These are phyloP conservation scores for Arabis hirsuta DNA, from an alignment of 345 rosid species.

Conservation along the genomic window DNA sequence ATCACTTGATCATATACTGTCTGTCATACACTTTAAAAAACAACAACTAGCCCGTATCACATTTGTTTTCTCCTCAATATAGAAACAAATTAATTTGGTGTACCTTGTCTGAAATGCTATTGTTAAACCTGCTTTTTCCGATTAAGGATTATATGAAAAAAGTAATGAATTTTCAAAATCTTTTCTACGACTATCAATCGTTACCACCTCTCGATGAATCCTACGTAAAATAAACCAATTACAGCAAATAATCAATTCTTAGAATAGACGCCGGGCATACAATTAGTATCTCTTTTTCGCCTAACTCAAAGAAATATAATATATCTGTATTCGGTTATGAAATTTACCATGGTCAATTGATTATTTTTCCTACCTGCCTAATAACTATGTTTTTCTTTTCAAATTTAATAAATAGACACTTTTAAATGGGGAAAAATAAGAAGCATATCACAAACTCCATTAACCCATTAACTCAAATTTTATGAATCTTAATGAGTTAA, in stretches of 20 bases:
- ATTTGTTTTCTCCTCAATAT: conserved; percentile 6
- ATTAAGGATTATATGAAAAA: neutral
- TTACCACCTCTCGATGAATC: neutral
- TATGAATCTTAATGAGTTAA: too few relatives aligned
- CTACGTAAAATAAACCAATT: neutral
- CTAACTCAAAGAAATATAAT: too few relatives aligned
- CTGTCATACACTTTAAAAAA: neutral
- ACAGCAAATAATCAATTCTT: neutral
- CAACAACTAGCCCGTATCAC: conserved; percentile 2
- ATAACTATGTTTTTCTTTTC: too few relatives aligned
- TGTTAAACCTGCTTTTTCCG: neutral
- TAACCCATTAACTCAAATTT: too few relatives aligned
- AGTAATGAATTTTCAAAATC: neutral
- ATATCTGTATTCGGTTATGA: too few relatives aligned
- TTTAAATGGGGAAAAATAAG: too few relatives aligned
- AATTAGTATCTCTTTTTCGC: neutral
- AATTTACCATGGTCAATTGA: too few relatives aligned
- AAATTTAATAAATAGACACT: too few relatives aligned
- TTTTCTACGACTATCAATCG: neutral
- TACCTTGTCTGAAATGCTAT: neutral
- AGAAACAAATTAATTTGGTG: conserved; percentile 6
- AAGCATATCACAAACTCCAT: too few relatives aligned
- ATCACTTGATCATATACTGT: too few relatives aligned
- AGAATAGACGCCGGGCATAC: neutral
- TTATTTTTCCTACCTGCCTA: too few relatives aligned